Evolutionary conservation across 2,329 filamentous ascomycete genomes (phyloP).

Genomic region (Rhinocladiella similis): DNA sequence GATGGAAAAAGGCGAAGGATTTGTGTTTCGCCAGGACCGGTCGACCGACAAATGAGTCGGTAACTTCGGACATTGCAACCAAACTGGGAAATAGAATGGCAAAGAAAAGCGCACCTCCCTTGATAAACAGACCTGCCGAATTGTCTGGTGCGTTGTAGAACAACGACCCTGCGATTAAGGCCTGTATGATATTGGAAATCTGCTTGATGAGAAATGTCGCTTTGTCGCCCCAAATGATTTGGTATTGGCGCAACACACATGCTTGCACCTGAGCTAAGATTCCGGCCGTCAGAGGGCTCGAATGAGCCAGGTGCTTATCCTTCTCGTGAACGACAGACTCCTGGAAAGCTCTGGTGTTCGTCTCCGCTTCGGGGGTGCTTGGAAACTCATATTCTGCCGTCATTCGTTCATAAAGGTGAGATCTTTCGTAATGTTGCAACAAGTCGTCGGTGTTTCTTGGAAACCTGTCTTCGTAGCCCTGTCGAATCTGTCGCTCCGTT

Average conservation of each 20-base stretch:
- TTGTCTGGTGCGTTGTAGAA: slow-evolving; percentile 64
- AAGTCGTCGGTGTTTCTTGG: slow-evolving; percentile 49
- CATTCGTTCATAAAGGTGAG: slow-evolving; percentile 53
- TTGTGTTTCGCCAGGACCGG: slow-evolving; percentile 62
- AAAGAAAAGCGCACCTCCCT: slow-evolving; percentile 65
- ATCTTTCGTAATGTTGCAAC: slow-evolving; percentile 53
- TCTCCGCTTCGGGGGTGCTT: slow-evolving; percentile 47
- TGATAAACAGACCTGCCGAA: slow-evolving; percentile 62
- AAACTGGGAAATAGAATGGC: slow-evolving; percentile 62
- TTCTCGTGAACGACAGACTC: slow-evolving; percentile 57
- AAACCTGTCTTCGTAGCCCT: slow-evolving; percentile 45
- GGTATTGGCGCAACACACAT: slow-evolving; percentile 61
- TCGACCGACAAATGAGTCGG: slow-evolving; percentile 60
- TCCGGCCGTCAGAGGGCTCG: slow-evolving; percentile 56
- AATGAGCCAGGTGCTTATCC: slow-evolving; percentile 52
- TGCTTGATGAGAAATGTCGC: slow-evolving; percentile 65
- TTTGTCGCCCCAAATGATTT: slow-evolving; percentile 66
- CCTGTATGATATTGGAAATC: slow-evolving; percentile 56
- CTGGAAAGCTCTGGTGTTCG: slow-evolving; percentile 56
- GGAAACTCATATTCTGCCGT: slow-evolving; percentile 60
- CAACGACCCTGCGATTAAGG: slow-evolving; percentile 64
- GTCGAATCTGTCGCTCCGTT: slow-evolving; percentile 47
- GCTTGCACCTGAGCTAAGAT: slow-evolving; percentile 57
- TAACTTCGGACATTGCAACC: slow-evolving; percentile 66
- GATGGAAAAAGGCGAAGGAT: slow-evolving; percentile 58